Evolutionary conservation across 805 yeast species (phyloP).

Genomic region (Yarrowia sp.): DNA sequence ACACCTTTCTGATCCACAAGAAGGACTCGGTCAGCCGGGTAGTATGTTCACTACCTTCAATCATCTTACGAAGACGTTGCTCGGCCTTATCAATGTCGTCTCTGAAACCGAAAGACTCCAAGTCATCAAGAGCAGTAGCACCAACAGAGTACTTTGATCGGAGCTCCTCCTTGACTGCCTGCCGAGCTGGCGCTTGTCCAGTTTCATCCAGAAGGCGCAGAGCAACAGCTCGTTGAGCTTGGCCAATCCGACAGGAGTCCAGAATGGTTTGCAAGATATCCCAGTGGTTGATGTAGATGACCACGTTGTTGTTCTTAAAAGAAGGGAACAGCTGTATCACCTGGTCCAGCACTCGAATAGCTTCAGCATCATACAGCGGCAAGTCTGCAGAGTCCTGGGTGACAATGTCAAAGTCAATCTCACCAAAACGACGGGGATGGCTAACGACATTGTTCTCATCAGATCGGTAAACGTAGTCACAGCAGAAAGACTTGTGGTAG

Average conservation of each 20-base stretch:
- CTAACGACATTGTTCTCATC: conserved; percentile 60
- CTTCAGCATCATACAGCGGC: conserved; percentile 82
- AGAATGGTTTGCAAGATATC: conserved; percentile 77
- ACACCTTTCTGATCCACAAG: conserved; percentile 65
- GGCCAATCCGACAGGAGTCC: conserved; percentile 81
- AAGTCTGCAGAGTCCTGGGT: conserved; percentile 57
- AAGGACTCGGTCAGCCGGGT: conserved; percentile 68
- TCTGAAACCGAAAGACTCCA: conserved; percentile 79
- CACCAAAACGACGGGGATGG: conserved; percentile 79
- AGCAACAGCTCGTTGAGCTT: conserved; percentile 73
- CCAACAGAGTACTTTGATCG: conserved; percentile 76
- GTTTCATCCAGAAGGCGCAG: conserved; percentile 76
- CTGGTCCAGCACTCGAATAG: conserved; percentile 82
- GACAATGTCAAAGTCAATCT: conserved; percentile 85
- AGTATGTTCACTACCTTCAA: conserved; percentile 75
- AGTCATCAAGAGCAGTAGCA: conserved; percentile 79
- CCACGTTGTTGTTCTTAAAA: conserved; percentile 61
- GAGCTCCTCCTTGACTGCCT: conserved; percentile 62
- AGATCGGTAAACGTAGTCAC: conserved; percentile 83
- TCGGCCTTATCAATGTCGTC: conserved; percentile 70
- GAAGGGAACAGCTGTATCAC: conserved; percentile 71
- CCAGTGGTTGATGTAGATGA: conserved; percentile 77
- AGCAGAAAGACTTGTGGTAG: conserved; percentile 67
- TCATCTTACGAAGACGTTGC: conserved; percentile 66
- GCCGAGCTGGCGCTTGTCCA: conserved; percentile 70